Evolutionary conservation across 2,329 filamentous ascomycete genomes (phyloP).

Genomic region (Ophiognomonia clavigignenti-juglandacearum): DNA sequence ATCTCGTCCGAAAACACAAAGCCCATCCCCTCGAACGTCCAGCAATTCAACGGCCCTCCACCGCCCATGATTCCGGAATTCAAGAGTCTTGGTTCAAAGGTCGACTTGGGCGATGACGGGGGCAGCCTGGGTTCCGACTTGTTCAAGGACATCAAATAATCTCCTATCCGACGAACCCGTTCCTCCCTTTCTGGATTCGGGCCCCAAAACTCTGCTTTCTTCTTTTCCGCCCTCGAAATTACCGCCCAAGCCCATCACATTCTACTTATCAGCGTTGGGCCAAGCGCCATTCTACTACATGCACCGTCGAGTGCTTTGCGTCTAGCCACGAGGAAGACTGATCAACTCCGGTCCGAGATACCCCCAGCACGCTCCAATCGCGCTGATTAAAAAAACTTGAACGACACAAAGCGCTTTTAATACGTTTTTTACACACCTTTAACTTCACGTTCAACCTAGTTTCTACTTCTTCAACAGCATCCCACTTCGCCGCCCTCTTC

Average conservation of each 20-base stretch:
- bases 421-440: not conserved
- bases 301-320: not conserved
- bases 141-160: constrained; percentile 55
- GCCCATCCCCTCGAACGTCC: constrained; percentile 19
- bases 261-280: not conserved
- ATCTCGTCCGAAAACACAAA: constrained; percentile 29
- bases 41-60: constrained; percentile 43
- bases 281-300: not conserved
- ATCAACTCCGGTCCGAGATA: not conserved
- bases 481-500: too few species aligned
- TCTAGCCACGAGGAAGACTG: not conserved
- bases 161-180: not conserved
- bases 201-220: not conserved
- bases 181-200: not conserved
- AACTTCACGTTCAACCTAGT: not conserved
- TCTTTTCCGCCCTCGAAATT: too few species aligned
- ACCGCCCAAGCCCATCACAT: too few species aligned
- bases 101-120: constrained; percentile 37
- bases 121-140: constrained; percentile 46
- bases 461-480: not conserved
- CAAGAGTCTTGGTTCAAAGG: constrained; percentile 44
- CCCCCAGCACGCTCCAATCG: not conserved
- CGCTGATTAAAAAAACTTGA: not conserved
- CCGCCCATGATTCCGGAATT: constrained; percentile 59
- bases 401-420: not conserved